Evolutionary conservation across 768 basidiomycete species (phyloP), one percentile per base, ranked within the genome.

Genomic region (Hydnomerulius pinastri): DNA sequence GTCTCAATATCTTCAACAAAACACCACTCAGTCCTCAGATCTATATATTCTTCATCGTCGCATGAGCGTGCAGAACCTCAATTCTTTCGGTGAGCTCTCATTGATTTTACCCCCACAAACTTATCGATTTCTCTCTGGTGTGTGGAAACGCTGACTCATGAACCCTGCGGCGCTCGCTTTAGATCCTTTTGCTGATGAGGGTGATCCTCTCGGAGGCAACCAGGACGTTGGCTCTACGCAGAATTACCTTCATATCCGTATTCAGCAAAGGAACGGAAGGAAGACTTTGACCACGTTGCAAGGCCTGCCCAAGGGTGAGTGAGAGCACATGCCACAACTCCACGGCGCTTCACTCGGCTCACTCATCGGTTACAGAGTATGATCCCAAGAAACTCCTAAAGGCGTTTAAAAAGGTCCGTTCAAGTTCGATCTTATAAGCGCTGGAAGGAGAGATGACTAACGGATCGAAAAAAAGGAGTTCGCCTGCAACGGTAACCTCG

Each of bases 261-360:
- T 99, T 64, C 97, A 99, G 73, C 97, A 99, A 74, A 84, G 97
- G 67, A 99, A 98, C 82, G 97, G 97, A 55, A 83, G 97, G 66
- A 99, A 99, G 81, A 97, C 94, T 54, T 73, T 98, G 77, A 99
- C 97, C 35, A 99, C 95, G 51, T 79, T 98, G 60, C 95, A 98
- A 73, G 97, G 97, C 55, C 72, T 99, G 58, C 90, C 92, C 48
- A 92, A 89, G 73, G 83, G 91, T 91, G 57, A 57, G 83, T n/a
- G n/a, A 27, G 43, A 15, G 10, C n/a, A 8, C 17, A 36, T 50
- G 24, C 42, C n/a, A n/a, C n/a, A n/a, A 40, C 32, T 33, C 32
- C 11, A 54, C 53, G 33, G 55, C 36, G 48, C 54, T 55, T 37
- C 54, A 44, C 52, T 32, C 11, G 37, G n/a, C 46, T 46, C 48